Evolutionary conservation across 106 monocot species (phyloP), one percentile per base, ranked within the genome.

Genomic region (Acorus calamus): DNA sequence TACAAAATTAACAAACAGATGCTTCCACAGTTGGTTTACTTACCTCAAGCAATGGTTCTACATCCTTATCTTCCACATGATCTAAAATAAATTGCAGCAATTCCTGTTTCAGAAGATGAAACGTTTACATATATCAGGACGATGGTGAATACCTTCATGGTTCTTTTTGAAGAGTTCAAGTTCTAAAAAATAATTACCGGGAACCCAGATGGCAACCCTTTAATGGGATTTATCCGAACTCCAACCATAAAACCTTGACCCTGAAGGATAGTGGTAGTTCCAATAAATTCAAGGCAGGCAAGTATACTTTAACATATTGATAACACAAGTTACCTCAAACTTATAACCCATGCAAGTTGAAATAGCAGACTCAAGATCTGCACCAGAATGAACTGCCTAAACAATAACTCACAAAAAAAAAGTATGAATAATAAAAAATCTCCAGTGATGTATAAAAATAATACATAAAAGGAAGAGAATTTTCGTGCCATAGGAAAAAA

Each of bases 241-340:
- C 96, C 96, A 48, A 98, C 96, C 96, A 98, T 98, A 71, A 98
- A 98, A 49, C 87, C 96, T 85, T 98, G 46, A 60, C 96, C 85
- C 96, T 98, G 75, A 62, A 78, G 42, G 51, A 73, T 52, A 47
- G 47, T 53, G 66, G 52, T 46, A 62, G 3, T 49, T 46, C 6
- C 3, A 4, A 46, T 3, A 44, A 69, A 60, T 2, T 14, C 10
- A 47, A 61, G 6, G 42, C 7, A 51, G 3, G 10, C 55, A 42
- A 47, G 57, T 50, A 52, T 64, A 63, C 6, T 52, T 52, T 42
- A 66, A 52, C 4, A 66, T 66, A 53, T 66, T 5, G n/a, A 5
- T 7, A 13, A 59, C 74, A 47, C 47, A 11, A 10, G 11, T 51
- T 66, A 98, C 96, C 96, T 98, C 83, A 60, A 80, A 55, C 58